A percentile compares a stretch with the other conserved stretches of the same genome.
These are phyloP conservation scores for Xylaria telfairii DNA, from an alignment of 495 filamentous ascomycete species.

Conservation along the genomic window DNA sequence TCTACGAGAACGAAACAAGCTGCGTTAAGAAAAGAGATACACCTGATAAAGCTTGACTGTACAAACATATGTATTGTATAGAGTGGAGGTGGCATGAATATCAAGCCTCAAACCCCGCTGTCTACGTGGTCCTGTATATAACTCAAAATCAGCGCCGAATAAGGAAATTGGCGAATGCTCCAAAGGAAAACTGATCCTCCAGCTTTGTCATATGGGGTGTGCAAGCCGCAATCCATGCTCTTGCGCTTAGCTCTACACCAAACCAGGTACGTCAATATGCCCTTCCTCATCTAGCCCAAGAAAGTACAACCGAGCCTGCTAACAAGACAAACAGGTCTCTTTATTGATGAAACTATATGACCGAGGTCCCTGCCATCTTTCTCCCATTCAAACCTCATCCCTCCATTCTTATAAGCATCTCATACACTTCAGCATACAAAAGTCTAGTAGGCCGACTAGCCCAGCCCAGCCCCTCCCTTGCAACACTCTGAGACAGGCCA, in stretches of 20 bases:
- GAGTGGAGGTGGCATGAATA: background rate
- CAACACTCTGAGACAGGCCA: constrained; percentile 46
- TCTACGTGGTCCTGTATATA: constrained; percentile 15
- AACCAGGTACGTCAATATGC: background rate
- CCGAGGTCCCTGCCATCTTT: background rate
- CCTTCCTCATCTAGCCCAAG: background rate
- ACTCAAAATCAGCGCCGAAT: constrained; percentile 6
- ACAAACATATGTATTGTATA: constrained; percentile 27
- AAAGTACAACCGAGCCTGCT: background rate
- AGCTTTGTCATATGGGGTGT: background rate
- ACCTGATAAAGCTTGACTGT: constrained; percentile 18
- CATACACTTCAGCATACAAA: background rate
- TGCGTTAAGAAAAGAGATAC: too few species aligned
- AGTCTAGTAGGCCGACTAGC: background rate
- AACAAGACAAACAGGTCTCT: background rate
- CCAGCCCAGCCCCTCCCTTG: constrained; percentile 28
- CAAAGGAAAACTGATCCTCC: background rate
- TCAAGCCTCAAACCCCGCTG: background rate
- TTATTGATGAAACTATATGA: background rate
- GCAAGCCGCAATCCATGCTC: background rate
- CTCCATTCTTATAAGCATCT: too few species aligned
- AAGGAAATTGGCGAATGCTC: constrained; percentile 12
- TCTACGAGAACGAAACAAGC: constrained; percentile 14
- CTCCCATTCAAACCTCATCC: background rate
- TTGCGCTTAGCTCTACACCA: background rate